Evolutionary conservation across 140 eudicot species (phyloP).

Genomic region (Eryngium alpinum): DNA sequence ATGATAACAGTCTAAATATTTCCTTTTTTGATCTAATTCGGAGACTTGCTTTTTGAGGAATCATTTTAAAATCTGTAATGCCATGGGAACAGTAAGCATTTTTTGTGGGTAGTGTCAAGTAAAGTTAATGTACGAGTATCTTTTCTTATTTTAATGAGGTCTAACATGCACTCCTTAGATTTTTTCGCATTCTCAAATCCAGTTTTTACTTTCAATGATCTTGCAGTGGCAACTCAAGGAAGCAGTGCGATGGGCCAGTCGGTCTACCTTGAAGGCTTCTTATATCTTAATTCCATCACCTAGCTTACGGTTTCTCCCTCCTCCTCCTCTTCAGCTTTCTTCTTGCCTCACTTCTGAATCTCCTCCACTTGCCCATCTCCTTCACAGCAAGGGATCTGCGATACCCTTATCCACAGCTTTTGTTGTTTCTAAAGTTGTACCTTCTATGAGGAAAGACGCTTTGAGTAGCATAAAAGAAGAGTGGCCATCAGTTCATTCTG

Average conservation of each 20-base stretch:
- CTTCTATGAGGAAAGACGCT: constrained; percentile 70
- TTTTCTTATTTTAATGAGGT: not conserved
- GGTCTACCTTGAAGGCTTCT: constrained; percentile 84
- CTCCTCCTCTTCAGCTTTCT: constrained; percentile 79
- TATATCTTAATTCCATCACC: constrained; percentile 86
- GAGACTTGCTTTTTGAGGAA: not conserved
- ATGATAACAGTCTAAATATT: not conserved
- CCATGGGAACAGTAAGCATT: not conserved
- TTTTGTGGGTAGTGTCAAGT: not conserved
- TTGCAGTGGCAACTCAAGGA: constrained; percentile 77
- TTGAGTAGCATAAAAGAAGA: constrained; percentile 61
- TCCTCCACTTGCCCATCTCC: constrained; percentile 94
- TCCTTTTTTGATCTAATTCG: not conserved
- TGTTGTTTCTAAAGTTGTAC: constrained; percentile 86
- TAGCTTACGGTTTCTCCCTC: constrained; percentile 84
- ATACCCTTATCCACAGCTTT: constrained; percentile 79
- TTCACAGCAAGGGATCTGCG: constrained; percentile 95
- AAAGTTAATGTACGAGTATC: too few relatives aligned
- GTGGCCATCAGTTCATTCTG: constrained; percentile 92
- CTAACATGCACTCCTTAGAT: not conserved
- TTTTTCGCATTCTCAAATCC: not conserved
- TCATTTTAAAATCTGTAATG: not conserved
- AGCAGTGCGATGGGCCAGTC: constrained; percentile 52
- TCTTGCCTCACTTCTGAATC: constrained; percentile 94
- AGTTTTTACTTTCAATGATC: constrained; percentile 3